Base-by-base conservation (phyloP, 179 eudicot genomes). In the Drosera spatulata region DNA sequence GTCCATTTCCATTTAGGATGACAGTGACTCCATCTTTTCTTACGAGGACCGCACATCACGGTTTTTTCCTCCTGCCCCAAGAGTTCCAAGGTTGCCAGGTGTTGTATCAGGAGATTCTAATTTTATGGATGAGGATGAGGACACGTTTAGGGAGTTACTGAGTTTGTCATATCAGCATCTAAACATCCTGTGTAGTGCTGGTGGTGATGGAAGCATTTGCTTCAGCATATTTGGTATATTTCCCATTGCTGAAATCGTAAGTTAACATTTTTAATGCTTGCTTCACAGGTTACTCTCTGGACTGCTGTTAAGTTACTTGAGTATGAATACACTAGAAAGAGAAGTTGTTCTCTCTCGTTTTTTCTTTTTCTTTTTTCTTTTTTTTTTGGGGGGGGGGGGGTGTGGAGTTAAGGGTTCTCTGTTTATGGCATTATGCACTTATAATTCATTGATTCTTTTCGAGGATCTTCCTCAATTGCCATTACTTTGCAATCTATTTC, bases 41-140 rank as follows among this genome's bases (percentile, higher is more conserved):
- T 93, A 90, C 77, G 99, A 93, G 75, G 99, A 93, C 61, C 93
- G 97, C 44, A 85, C 99, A 61, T 75, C 87, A 64, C 95, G 91
- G 58, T 90, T 93, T 79, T 90, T 93, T 62, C 97, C 97, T 61
- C 85, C 95, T 67, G 88, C 94, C 48, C 99, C 99, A 72, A 81
- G 95, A 74, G 75, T 71, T 59, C 99, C 99, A 56, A 76, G 84
- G 70, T 73, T 80, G 67, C 82, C 95, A 55, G 91, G 97, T 51
- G 82, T 93, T 50, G 88, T 85, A 43, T 75, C 94, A 39, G 97
- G 94, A 49, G 99, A 93, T 73, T 68, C 82, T 55, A 78, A 88
- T n/a, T 79, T 85, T 59, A 77, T 74, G 80, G 99, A 93, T 73
- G 86, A 70, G 69, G 75, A 49, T 66, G 99, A 93, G 65, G 86